Evolutionary conservation across 176 grass and related monocot species (phyloP), one percentile per base, ranked within the genome.

Genomic region (Eleusine indica): DNA sequence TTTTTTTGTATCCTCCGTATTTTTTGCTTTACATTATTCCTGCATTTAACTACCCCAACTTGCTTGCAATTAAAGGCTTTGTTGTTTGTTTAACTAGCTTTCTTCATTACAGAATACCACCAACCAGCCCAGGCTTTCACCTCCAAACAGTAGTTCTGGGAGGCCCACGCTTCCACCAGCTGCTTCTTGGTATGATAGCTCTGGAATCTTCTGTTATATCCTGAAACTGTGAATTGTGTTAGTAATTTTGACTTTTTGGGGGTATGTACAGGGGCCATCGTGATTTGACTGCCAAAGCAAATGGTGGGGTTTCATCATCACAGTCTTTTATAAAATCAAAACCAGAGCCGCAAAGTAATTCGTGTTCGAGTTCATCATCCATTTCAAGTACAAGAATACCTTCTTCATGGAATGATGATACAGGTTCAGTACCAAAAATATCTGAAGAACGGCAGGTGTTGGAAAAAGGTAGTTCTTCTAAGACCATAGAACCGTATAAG

Each of bases 321-420:
- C 88, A 89, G 68, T 77, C 91, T 40, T 43, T 72, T 85, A 63
- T 30, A 19, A 94, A 96, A 87, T 82, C 82, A 73, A 99, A 96
- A 88, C 42, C 81, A 68, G 96, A 94, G 38, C 21, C 61, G 60
- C 75, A 80, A 29, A 80, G 57, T 83, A 77, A n/a, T 60, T 60
- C 7, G n/a, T 22, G n/a, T 60, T 22, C 8, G 7, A 60, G 62
- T 90, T 73, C 79, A 66, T 75, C 80, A 47, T 79, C 57, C 19
- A 86, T 54, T 82, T 82, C 83, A 60, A 92, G 62, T 84, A 28
- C 81, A 86, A 90, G 86, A 80, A 66, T 68, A 35, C 82, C 89
- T 81, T 94, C 93, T 71, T 92, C 93, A 21, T 92, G 89, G 91
- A 92, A 94, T 76, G 96, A 99, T 91, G 89, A 96, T 76, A 56